Evolutionary conservation across 495 filamentous ascomycete genomes (phyloP).

Genomic region (Aspergillus haitiensis): DNA sequence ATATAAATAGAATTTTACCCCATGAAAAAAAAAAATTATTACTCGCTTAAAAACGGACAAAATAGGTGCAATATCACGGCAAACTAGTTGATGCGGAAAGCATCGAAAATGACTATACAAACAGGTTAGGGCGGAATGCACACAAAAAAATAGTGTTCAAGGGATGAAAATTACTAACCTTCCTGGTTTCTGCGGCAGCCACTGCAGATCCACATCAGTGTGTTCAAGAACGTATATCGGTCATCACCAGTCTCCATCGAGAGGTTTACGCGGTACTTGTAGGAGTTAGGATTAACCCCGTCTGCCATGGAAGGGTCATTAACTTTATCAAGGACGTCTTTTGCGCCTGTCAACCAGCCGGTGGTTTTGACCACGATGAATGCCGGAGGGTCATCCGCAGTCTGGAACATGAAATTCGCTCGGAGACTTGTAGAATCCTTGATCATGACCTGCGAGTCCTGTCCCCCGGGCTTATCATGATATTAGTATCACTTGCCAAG

Average conservation of each 20-base stretch:
- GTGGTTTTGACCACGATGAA: conserved; percentile 58
- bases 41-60: conserved; percentile 45
- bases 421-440: conserved; percentile 56
- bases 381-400: conserved; percentile 58
- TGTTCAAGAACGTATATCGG: conserved; percentile 62
- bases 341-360: conserved; percentile 58
- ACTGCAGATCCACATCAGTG: conserved; percentile 61
- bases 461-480: conserved; percentile 54
- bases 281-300: conserved; percentile 56
- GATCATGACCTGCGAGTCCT: conserved; percentile 59
- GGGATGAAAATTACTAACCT: conserved; percentile 32
- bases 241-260: conserved; percentile 62
- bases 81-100: conserved; percentile 49
- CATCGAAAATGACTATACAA: conserved; percentile 46
- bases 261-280: conserved; percentile 58
- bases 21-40: conserved; percentile 27
- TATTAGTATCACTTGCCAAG: background rate
- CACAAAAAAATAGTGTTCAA: no score
- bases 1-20: conserved; percentile 35
- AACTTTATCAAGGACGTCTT: conserved; percentile 59
- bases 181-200: conserved; percentile 59
- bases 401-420: conserved; percentile 57
- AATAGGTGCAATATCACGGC: conserved; percentile 27
- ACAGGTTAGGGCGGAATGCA: background rate
- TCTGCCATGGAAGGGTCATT: conserved; percentile 50